Percentiles rank a stretch among this genome's conserved stretches.
These are phyloP conservation scores for Aspergillus jensenii DNA, from an alignment of 2,329 filamentous ascomycete species.

Conservation along the genomic window DNA sequence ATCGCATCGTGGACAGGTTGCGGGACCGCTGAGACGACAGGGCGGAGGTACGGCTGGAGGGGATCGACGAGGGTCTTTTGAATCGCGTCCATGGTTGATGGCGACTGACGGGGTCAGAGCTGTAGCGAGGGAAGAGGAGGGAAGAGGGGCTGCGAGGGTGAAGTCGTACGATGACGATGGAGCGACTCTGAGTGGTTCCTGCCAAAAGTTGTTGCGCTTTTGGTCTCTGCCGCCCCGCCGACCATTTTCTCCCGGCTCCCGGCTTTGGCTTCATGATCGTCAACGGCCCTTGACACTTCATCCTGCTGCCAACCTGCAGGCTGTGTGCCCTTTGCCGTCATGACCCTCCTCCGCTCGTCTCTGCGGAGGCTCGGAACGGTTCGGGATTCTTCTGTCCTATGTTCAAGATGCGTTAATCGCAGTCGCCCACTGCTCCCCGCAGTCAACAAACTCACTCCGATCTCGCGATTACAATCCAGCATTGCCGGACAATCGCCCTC, in stretches of 20 bases:
- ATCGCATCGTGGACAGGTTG: constrained; percentile 71
- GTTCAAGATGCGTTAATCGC: constrained; percentile 35
- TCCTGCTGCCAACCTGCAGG: background rate
- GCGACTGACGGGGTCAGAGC: background rate
- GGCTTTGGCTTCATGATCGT: constrained; percentile 1
- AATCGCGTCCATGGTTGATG: constrained; percentile 40
- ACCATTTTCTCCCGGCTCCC: constrained; percentile 23
- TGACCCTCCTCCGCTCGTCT: constrained; percentile 40
- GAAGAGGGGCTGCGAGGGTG: background rate
- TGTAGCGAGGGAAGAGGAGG: background rate
- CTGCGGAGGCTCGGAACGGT: constrained; percentile 32
- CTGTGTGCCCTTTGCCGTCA: constrained; percentile 20
- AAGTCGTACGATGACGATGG: background rate
- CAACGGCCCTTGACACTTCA: background rate
- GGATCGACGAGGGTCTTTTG: constrained; percentile 43
- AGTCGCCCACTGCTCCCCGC: constrained; percentile 19
- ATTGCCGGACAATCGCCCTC: constrained; percentile 27
- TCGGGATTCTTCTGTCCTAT: constrained; percentile 31
- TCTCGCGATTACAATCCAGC: constrained; percentile 30
- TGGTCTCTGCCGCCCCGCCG: constrained; percentile 30
- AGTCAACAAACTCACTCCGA: constrained; percentile 32
- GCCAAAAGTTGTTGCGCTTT: constrained; percentile 20
- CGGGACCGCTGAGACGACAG: constrained; percentile 72
- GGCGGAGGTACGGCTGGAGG: constrained; percentile 55
- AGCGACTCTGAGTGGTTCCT: background rate